Base-by-base conservation (phyloP, 768 basidiomycete genomes). In the Boletales sp. region DNA sequence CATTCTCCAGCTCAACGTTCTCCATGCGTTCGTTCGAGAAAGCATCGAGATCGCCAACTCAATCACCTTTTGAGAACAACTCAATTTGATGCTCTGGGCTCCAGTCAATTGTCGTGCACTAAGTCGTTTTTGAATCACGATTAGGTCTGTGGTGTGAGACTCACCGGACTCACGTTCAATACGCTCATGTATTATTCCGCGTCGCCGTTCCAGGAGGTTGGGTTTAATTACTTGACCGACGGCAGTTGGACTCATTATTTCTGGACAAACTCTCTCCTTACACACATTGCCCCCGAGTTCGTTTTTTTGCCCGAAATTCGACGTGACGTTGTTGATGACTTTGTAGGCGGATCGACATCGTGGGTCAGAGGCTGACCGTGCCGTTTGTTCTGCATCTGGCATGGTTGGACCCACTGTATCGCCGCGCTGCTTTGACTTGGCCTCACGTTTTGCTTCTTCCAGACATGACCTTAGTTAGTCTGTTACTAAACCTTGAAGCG, bases 191-290 rank as follows among this genome's bases (percentile, higher is more conserved):
- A 78, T 59, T 84, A 85, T 61, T 85, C 84, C 17, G 84, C 87
- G 4, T 88, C 87, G 0, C 74, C 91, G 12, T 91, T 91, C 73
- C 79, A 85, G 56, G 75, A 82, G 55, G 86, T 91, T 44, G 90
- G 90, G 0, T 91, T 91, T 69, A 72, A 86, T 61, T 84, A 91
- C 21, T 2, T 25, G 5, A 60, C 84, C 90, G 1, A 89, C 87
- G 3, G 86, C 87, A 0, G 86, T 30, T 87, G 88, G 21, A 1
- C 77, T 90, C 30, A 85, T 90, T 58, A 74, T 90, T 31, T 85
- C 87, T 0, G 83, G 83, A 87, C 87, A 19, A 89, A 90, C 67
- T 89, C 88, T 63, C 57, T 86, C 41, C 88, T 87, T 69, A 89
- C 88, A 0, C 73, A 90, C 48, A 68, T 90, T 42, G 87, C 88